Percentiles rank a stretch among this genome's conserved stretches.
Evolutionary conservation across 257 asterid genomes (phyloP).

Genomic region (Plantago elongata): DNA sequence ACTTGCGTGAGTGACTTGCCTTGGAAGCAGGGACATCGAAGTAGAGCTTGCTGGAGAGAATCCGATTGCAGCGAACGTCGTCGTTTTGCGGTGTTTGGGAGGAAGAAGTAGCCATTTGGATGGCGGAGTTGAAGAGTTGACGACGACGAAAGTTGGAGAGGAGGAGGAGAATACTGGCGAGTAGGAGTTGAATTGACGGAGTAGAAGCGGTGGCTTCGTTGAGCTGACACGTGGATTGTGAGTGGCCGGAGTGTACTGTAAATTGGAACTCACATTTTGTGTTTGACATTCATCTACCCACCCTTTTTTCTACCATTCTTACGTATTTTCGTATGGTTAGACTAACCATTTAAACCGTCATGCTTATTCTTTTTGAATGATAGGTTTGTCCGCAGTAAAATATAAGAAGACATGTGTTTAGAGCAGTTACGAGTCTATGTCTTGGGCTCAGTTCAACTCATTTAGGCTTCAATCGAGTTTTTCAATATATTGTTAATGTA

Average conservation of each 20-base stretch:
- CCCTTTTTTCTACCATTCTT: too few relatives aligned
- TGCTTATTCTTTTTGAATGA: too few relatives aligned
- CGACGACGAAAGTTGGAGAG: background rate
- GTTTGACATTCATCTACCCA: too few relatives aligned
- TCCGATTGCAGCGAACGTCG: slow-evolving; percentile 51
- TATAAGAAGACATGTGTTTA: too few relatives aligned
- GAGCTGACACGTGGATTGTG: slow-evolving; percentile 29
- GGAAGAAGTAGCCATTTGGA: slow-evolving; percentile 26
- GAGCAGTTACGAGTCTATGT: too few relatives aligned
- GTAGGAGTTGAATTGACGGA: slow-evolving; percentile 24
- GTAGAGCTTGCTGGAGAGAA: slow-evolving; percentile 78
- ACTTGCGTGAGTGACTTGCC: slow-evolving; percentile 24
- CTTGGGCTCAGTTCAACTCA: too few relatives aligned
- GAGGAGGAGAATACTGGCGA: slow-evolving; percentile 1
- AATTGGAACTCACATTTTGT: slow-evolving; percentile 8
- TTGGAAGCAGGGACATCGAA: slow-evolving; percentile 67
- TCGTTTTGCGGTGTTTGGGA: slow-evolving; percentile 15
- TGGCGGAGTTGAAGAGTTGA: slow-evolving; percentile 21
- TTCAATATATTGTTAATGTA: too few relatives aligned
- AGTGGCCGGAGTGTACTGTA: background rate
- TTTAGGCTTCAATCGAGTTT: too few relatives aligned
- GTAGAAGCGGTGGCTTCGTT: slow-evolving; percentile 6
- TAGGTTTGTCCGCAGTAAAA: too few relatives aligned
- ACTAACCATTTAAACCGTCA: too few relatives aligned
- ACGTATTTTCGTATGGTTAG: too few relatives aligned